A percentile compares a stretch with the other conserved stretches of the same genome.
phyloP scores from a whole-genome alignment of 2,329 filamentous ascomycete species.

The Stemphylium beticola region DNA sequence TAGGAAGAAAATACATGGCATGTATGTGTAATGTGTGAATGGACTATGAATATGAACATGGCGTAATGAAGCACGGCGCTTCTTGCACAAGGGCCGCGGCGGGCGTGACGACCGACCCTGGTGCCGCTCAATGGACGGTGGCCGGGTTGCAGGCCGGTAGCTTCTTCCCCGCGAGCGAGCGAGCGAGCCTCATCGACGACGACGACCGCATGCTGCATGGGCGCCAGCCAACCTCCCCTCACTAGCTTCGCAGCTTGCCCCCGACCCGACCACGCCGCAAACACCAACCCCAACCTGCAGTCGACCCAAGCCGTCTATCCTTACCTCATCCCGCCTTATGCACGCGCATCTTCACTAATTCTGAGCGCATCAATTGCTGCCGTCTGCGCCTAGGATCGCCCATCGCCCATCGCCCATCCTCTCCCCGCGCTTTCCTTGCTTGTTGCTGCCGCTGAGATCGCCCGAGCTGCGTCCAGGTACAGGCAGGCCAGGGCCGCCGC shows the following conservation, averaged over 20 bases:
- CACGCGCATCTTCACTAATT: conserved; percentile 4
- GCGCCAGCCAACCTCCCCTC: conserved; percentile 12
- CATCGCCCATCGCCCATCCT: not conserved
- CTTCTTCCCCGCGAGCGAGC: conserved; percentile 14
- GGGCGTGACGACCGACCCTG: conserved; percentile 1
- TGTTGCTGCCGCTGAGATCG: conserved; percentile 8
- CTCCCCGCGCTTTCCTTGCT: conserved; percentile 6
- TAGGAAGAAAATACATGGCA: too few species aligned
- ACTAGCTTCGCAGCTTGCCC: conserved; percentile 6
- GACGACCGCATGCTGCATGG: too few species aligned
- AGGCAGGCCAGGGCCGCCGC: conserved; percentile 30
- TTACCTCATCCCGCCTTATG: conserved; percentile 1
- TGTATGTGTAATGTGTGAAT: too few species aligned
- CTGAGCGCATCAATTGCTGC: conserved; percentile 10
- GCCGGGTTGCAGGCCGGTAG: not conserved
- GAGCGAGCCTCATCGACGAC: conserved; percentile 10
- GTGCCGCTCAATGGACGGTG: not conserved
- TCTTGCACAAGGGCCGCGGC: not conserved
- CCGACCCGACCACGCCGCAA: conserved; percentile 6
- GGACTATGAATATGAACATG: too few species aligned
- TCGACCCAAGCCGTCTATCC: not conserved
- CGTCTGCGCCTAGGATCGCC: conserved; percentile 1
- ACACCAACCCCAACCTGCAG: not conserved
- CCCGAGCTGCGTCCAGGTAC: conserved; percentile 13
- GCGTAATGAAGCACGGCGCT: conserved; percentile 3